Conservation (phyloP, 441 rosid genomes). For the Mallotus japonicus region DNA sequence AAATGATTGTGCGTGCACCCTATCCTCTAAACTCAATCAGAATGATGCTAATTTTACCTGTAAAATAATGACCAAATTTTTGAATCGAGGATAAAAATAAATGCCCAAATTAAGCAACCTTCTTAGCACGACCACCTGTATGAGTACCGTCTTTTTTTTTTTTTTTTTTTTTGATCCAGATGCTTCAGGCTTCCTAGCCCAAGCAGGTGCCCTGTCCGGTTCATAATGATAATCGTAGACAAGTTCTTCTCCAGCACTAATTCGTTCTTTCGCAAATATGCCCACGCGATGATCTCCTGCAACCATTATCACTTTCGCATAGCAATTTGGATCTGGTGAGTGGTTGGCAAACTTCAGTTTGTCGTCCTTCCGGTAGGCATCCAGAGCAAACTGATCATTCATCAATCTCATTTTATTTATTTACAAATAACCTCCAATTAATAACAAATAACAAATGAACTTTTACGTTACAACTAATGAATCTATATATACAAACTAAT, state of each 20-base stretch:
- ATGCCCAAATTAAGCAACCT: conserved; percentile 65
- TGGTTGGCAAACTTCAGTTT: conserved; percentile 96
- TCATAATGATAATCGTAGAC: conserved; percentile 95
- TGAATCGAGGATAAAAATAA: conserved; percentile 26
- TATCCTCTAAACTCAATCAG: conserved; percentile 34
- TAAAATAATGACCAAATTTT: conserved; percentile 46
- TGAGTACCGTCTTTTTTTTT: conserved; percentile 80
- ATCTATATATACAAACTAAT: too few relatives aligned
- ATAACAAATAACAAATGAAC: too few relatives aligned
- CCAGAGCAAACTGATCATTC: conserved; percentile 99
- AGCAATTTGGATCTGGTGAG: conserved; percentile 95
- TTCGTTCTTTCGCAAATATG: conserved; percentile 93
- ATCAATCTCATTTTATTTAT: too few relatives aligned
- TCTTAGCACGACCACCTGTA: conserved; percentile 88
- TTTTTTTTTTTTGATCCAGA: conserved; percentile 82
- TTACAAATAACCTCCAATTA: too few relatives aligned
- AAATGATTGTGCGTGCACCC: conserved; percentile 28
- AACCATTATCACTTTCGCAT: conserved; percentile 98
- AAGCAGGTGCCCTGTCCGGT: conserved; percentile 94
- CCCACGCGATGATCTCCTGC: conserved; percentile 98
- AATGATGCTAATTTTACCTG: conserved; percentile 39
- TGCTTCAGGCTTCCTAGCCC: conserved; percentile 97
- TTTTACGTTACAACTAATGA: too few relatives aligned
- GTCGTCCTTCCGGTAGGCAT: conserved; percentile 97
- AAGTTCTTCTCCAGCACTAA: conserved; percentile 85